Evolutionary conservation across 352 stramenopile species (phyloP), one percentile per base, ranked within the genome.

Genomic region (Globisporangium orthogonon): DNA sequence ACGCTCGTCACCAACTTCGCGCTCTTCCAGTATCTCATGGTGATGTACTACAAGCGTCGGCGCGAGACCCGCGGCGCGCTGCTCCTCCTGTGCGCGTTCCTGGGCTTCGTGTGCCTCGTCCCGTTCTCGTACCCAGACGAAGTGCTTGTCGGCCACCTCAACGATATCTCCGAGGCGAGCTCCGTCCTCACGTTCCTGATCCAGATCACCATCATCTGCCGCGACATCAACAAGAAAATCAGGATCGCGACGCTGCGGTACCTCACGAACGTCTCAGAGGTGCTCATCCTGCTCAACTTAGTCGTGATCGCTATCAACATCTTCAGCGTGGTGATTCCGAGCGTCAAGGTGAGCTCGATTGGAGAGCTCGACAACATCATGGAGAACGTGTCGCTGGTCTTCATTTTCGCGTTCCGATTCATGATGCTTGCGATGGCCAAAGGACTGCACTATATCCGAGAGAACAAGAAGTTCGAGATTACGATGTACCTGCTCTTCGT

Each of bases 321-420:
- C 4, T 33, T 60, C 29, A 45, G 33, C 29, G 33, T 60, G 4
- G 9, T 37, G 18, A 3, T 35, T 17, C 33, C 52, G 37, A 11
- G 23, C 39, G 29, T 56, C 28, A 14, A 23, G 4, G 40, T 6
- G 10, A 23, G 7, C 13, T 15, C 23, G 23, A 10, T 28, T 7
- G n/a, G 47, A 15, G 44, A n/a, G 15, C 10, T 60, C 44, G 50
- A 65, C 50, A 56, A 73, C 51, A 56, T 66, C 41, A 50, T 73
- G 14, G 66, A 81, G 52, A 55, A 66, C 49, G 13, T 69, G 49
- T 64, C 52, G 7, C 54, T 78, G 23, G 43, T 66, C 7, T 77
- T 77, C 54, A 63, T 77, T 28, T 62, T 74, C 31, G 47, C 56
- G 29, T 80, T 81, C 50, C 69, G 71, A 2, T 75, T 76, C 54